phyloP scores from a whole-genome alignment of 2,329 filamentous ascomycete species.

The Arthroderma sp. region DNA sequence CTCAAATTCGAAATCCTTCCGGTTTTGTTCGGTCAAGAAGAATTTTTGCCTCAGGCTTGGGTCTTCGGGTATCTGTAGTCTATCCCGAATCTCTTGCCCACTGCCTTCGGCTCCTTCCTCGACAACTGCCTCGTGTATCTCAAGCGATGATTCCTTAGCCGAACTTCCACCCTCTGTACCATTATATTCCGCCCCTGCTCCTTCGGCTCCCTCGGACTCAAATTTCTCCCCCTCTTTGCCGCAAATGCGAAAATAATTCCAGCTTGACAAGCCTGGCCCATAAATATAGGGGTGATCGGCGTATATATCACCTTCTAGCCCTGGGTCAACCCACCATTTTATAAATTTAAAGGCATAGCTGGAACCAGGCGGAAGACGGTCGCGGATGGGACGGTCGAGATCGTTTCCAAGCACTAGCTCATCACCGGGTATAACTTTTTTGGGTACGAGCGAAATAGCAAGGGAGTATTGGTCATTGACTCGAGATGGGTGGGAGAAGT shows the following conservation, averaged over 20 bases:
- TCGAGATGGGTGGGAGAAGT: conserved; percentile 64
- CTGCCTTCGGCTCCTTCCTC: conserved; percentile 54
- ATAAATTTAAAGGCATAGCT: conserved; percentile 73
- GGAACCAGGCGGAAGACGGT: conserved; percentile 76
- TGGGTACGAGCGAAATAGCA: conserved; percentile 65
- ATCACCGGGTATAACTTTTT: conserved; percentile 49
- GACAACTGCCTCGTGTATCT: conserved; percentile 44
- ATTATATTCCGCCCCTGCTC: neutral
- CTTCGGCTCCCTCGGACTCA: conserved; percentile 11
- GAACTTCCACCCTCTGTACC: neutral
- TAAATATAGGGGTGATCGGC: conserved; percentile 78
- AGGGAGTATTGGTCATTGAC: conserved; percentile 74
- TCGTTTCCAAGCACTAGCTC: conserved; percentile 90
- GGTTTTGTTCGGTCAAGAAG: conserved; percentile 46
- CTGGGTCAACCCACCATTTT: conserved; percentile 82
- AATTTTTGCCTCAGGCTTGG: conserved; percentile 47
- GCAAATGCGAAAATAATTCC: conserved; percentile 65
- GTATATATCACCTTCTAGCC: conserved; percentile 79
- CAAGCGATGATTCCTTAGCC: conserved; percentile 21
- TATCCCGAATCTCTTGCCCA: conserved; percentile 37
- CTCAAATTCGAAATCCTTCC: conserved; percentile 50
- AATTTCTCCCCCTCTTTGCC: conserved; percentile 29
- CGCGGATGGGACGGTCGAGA: conserved; percentile 81
- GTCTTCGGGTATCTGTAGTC: conserved; percentile 41
- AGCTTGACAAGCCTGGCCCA: conserved; percentile 65